phyloP scores from a whole-genome alignment of 352 stramenopile species.

The Phytopythium chamaehyphon region DNA sequence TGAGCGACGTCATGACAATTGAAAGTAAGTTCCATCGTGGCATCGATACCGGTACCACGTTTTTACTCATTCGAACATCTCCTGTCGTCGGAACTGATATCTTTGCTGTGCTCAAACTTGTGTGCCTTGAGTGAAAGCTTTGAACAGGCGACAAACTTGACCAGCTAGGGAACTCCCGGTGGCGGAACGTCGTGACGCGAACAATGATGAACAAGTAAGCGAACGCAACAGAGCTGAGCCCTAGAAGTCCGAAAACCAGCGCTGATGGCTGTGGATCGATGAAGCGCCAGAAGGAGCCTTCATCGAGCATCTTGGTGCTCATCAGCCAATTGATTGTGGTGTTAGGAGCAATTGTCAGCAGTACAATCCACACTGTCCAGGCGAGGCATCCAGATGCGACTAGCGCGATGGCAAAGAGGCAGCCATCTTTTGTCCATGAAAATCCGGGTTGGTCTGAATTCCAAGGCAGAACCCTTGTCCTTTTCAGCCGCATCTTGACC shows the following conservation, averaged over 20 bases:
- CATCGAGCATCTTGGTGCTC: conserved; percentile 5
- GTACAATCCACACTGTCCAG: conserved; percentile 10
- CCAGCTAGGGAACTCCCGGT: background rate
- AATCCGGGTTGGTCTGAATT: no score
- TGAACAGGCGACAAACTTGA: background rate
- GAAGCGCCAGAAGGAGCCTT: conserved; percentile 12
- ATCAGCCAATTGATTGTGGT: conserved; percentile 9
- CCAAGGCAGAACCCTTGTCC: no score
- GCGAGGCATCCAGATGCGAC: conserved; percentile 3
- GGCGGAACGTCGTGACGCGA: background rate
- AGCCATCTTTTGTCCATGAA: no score
- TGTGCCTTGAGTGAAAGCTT: no score
- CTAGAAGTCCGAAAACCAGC: background rate
- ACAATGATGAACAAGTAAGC: conserved; percentile 5
- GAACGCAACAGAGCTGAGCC: background rate
- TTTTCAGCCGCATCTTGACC: no score
- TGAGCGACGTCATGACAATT: no score
- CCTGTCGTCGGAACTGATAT: no score
- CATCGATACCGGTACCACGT: no score
- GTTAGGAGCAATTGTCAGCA: conserved; percentile 9
- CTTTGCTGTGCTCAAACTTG: background rate
- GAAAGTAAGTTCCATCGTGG: no score
- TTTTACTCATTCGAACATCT: no score
- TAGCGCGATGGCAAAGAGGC: background rate
- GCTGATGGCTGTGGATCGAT: background rate